Evolutionary conservation across 768 basidiomycete species (phyloP).

Genomic region (Sporobolomyces pararoseus): DNA sequence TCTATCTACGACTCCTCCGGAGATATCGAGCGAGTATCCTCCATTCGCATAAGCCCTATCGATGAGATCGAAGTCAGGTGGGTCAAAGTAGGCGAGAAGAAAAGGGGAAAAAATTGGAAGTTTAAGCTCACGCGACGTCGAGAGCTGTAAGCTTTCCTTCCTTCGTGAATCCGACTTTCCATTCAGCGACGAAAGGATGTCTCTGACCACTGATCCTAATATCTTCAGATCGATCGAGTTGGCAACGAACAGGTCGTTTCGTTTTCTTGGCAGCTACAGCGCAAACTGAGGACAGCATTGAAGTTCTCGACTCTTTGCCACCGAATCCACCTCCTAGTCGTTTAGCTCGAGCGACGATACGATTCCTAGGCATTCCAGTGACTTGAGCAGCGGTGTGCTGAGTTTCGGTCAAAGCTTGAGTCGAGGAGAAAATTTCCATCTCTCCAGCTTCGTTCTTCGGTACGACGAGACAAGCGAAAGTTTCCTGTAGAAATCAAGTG

Average conservation of each 20-base stretch:
- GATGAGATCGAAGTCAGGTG: not conserved
- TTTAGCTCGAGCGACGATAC: constrained; percentile 36
- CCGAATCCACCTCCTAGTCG: constrained; percentile 45
- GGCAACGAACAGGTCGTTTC: constrained; percentile 42
- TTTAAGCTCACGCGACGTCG: constrained; percentile 20
- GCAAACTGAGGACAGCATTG: constrained; percentile 33
- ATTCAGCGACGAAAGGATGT: constrained; percentile 42
- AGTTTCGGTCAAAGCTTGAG: constrained; percentile 42
- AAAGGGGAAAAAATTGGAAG: not conserved
- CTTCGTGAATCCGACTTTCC: constrained; percentile 42
- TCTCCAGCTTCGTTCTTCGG: constrained; percentile 45
- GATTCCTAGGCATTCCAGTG: constrained; percentile 43
- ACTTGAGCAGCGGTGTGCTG: constrained; percentile 44
- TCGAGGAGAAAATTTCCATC: constrained; percentile 42
- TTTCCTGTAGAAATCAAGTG: constrained; percentile 22
- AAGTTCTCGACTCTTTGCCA: constrained; percentile 41
- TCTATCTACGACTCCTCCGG: constrained; percentile 44
- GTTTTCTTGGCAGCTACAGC: constrained; percentile 44
- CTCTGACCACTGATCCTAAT: constrained; percentile 45
- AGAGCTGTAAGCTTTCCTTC: constrained; percentile 44
- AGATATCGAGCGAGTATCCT: constrained; percentile 45
- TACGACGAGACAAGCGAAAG: constrained; percentile 38
- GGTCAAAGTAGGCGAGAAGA: not conserved
- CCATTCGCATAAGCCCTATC: constrained; percentile 42
- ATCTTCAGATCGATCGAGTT: constrained; percentile 45